These are phyloP conservation scores for Trametes meyenii DNA, from an alignment of 768 basidiomycete genomes.

Conservation along the genomic window DNA sequence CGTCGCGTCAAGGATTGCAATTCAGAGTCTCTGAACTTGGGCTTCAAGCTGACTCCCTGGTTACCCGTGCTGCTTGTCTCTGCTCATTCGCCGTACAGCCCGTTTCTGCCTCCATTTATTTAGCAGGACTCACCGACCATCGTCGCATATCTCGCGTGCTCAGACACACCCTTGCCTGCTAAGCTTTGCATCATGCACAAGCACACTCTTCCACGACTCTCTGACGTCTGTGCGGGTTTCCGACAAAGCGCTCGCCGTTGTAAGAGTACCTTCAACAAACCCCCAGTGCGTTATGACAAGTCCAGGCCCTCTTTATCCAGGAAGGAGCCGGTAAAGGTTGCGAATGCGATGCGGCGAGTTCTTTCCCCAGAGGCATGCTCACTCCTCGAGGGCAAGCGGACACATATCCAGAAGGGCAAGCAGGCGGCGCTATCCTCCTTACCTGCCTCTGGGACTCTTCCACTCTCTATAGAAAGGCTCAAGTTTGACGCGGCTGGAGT, in stretches of 20 bases:
- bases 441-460: neutral
- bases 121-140: too few relatives aligned
- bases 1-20: neutral
- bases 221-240: slow-evolving; percentile 3
- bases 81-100: too few relatives aligned
- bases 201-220: slow-evolving; percentile 1
- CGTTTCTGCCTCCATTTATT: neutral
- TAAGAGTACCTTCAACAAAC: neutral
- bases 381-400: slow-evolving; percentile 11
- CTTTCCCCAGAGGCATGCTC: slow-evolving; percentile 15
- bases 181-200: neutral
- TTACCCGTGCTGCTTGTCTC: neutral
- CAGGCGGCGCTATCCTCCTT: neutral
- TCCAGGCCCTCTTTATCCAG: neutral
- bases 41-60: too few relatives aligned
- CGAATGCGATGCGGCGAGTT: slow-evolving; percentile 3
- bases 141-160: too few relatives aligned
- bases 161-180: too few relatives aligned
- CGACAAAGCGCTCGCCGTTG: neutral
- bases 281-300: neutral
- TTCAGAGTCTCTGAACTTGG: too few relatives aligned
- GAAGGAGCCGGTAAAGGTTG: neutral
- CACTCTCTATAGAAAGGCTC: slow-evolving; percentile 7
- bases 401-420: neutral
- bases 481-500: neutral